Percentiles rank a stretch among this genome's conserved stretches.
Evolutionary conservation across 1,284 basidiomycete species (phyloP).

Genomic region (Wallemia hederae): DNA sequence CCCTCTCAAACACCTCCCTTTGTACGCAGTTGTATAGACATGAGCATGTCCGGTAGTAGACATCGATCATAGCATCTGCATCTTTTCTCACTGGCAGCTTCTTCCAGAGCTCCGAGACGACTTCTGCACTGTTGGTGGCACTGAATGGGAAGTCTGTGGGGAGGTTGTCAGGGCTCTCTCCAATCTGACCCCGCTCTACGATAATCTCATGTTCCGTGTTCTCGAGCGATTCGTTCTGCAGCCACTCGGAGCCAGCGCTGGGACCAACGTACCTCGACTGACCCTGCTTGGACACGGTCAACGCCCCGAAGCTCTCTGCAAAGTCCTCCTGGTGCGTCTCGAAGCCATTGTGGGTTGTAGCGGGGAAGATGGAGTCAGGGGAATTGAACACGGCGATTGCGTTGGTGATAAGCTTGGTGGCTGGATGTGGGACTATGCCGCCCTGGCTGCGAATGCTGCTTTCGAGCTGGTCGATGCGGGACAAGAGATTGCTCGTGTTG

Average conservation of each 20-base stretch:
- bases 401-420: constrained; percentile 5
- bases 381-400: constrained; percentile 1
- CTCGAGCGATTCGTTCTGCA: constrained; percentile 14
- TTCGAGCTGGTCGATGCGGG: constrained; percentile 8
- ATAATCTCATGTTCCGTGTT: not conserved
- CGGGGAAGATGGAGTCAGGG: not conserved
- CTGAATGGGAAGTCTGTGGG: not conserved
- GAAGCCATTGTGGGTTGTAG: constrained; percentile 1
- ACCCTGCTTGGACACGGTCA: constrained; percentile 21
- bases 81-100: not conserved
- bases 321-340: constrained; percentile 11
- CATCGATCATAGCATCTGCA: not conserved
- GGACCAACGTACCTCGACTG: constrained; percentile 24
- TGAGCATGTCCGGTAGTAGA: not conserved
- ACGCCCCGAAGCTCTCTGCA: constrained; percentile 17
- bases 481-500: constrained; percentile 26
- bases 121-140: not conserved
- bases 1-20: not conserved
- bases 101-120: not conserved
- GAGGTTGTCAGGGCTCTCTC: not conserved
- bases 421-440: constrained; percentile 5
- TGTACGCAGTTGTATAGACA: not conserved
- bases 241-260: constrained; percentile 21
- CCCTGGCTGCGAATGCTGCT: not conserved
- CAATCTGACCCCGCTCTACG: not conserved